phyloP scores from a whole-genome alignment of 495 filamentous ascomycete genomes.

The Daldinia loculata region DNA sequence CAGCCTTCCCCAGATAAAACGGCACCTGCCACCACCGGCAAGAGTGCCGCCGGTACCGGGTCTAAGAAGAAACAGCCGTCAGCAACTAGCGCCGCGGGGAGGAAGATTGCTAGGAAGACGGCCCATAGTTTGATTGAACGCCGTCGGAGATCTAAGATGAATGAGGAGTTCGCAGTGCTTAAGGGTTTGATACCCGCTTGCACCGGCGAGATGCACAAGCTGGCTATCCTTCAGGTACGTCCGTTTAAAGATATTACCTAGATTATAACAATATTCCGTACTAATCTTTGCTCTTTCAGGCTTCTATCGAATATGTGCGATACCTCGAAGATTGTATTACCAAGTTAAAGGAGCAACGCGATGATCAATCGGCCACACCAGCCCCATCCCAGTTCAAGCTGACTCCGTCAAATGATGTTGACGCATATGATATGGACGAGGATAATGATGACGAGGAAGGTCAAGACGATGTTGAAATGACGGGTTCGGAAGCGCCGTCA shows the following conservation, averaged over 20 bases:
- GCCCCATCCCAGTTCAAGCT: constrained; percentile 34
- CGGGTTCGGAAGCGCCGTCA: constrained; percentile 49
- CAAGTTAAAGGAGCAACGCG: constrained; percentile 74
- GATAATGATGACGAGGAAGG: constrained; percentile 36
- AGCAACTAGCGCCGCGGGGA: constrained; percentile 79
- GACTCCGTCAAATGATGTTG: constrained; percentile 36
- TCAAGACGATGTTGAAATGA: constrained; percentile 61
- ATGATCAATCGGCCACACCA: constrained; percentile 28
- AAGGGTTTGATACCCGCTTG: constrained; percentile 98
- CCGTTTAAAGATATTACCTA: neutral
- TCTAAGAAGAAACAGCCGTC: constrained; percentile 74
- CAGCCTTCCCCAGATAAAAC: constrained; percentile 28
- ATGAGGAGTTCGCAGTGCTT: constrained; percentile 93
- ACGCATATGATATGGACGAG: constrained; percentile 43
- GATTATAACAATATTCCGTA: neutral
- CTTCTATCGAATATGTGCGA: constrained; percentile 95
- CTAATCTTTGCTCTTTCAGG: constrained; percentile 57
- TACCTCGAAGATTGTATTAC: constrained; percentile 91
- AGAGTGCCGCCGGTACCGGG: constrained; percentile 49
- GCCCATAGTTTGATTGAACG: constrained; percentile 96
- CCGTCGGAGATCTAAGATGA: constrained; percentile 94
- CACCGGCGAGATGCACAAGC: constrained; percentile 94
- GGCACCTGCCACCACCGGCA: constrained; percentile 30
- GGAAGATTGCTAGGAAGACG: constrained; percentile 95
- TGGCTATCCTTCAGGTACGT: constrained; percentile 90